Conservation (phyloP, 2,329 filamentous ascomycete species). For the Kalaharituber pfeilii region DNA sequence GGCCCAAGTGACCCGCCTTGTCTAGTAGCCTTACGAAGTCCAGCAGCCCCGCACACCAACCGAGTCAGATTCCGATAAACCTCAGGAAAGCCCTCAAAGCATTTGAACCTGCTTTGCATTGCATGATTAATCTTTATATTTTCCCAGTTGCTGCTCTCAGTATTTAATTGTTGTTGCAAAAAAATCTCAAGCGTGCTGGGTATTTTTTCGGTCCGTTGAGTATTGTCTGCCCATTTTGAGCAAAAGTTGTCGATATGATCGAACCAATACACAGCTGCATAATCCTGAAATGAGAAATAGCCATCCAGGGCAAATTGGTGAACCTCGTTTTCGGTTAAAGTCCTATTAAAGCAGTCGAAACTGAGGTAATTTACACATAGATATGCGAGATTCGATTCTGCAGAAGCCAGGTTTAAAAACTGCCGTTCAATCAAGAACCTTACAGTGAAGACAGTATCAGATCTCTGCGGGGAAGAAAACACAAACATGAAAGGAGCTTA, state of each 20-base stretch:
- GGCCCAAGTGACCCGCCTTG: slow-evolving; percentile 22
- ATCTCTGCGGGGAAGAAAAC: neutral
- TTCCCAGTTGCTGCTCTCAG: neutral
- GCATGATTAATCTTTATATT: neutral
- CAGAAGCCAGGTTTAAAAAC: neutral
- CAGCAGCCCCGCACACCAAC: neutral
- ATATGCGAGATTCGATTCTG: slow-evolving; percentile 22
- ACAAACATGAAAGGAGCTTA: slow-evolving; percentile 18
- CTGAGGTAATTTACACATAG: slow-evolving; percentile 27
- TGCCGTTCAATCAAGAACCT: too few relatives aligned
- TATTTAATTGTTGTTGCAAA: neutral
- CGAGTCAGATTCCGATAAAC: neutral
- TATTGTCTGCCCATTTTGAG: slow-evolving; percentile 3
- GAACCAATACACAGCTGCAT: slow-evolving; percentile 27
- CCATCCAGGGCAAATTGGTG: slow-evolving; percentile 18
- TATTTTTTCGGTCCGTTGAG: slow-evolving; percentile 23
- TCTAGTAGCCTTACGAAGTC: neutral
- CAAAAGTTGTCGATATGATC: slow-evolving; percentile 24
- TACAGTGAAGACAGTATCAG: neutral
- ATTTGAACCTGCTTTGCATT: neutral
- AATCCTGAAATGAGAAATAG: slow-evolving; percentile 28
- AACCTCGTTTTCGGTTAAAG: slow-evolving; percentile 11
- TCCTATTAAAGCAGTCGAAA: slow-evolving; percentile 24
- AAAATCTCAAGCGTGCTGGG: neutral
- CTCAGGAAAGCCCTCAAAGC: too few relatives aligned